Evolutionary conservation across 179 eudicot genomes (phyloP), one percentile per base, ranked within the genome.

Genomic region (Nepenthes alata): DNA sequence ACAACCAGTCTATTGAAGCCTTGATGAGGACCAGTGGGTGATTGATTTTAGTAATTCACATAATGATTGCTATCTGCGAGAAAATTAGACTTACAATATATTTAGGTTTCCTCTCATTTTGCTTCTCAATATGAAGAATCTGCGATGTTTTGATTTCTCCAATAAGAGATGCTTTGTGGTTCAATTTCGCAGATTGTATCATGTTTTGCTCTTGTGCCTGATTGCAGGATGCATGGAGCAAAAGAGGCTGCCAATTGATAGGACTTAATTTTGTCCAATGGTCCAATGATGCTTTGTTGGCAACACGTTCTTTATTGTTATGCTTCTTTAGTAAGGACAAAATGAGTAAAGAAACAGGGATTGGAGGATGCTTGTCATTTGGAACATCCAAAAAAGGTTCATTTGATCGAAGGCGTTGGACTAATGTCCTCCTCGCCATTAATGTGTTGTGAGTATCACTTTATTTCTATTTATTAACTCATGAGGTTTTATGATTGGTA

Each of bases 361-460:
- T 41, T 45, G 14, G 62, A 8, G 53, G 73, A 36, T 75, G 64
- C 58, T 63, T 80, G 59, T 66, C 72, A 45, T 47, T 59, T 47
- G 66, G 47, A 38, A 62, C 73, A 60, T 64, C 84, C 6, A 67
- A 66, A 59, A 56, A 67, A 58, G 36, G 44, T 67, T 57, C 75
- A 4, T 73, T 62, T 64, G 65, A 67, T 53, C 66, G 69, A 68
- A 77, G 89, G 67, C 64, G 55, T 56, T 81, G 76, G 83, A 84
- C 86, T 39, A 66, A 75, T 49, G 52, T 72, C 51, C 74, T 84
- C 57, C 77, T 84, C 61, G 76, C 71, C 15, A 58, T 73, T 57
- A 84, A 84, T 65, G 70, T 81, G 8, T 57, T 81, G 89, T 84
- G 80, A 84, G 89, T 77, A 63, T 77, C 45, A 14, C 50, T 53